A percentile compares a stretch with the other conserved stretches of the same genome.
Conservation (phyloP, 2,329 filamentous ascomycete genomes). For the Pleoardoris graminearum region DNA sequence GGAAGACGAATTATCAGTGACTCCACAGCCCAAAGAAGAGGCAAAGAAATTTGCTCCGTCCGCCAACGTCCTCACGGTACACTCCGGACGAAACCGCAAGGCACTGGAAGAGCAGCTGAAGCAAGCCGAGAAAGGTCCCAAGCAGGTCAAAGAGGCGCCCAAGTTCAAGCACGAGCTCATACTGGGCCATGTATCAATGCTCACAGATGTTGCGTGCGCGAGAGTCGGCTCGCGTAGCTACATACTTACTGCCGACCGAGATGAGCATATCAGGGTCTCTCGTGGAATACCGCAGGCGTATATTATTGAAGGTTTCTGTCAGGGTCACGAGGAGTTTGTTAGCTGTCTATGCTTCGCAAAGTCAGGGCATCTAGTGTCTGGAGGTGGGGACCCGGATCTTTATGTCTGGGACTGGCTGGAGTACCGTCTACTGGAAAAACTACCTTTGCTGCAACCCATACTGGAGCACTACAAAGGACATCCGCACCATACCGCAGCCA, state of each 20-base stretch:
- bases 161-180: slow-evolving; percentile 76
- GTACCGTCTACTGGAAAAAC: slow-evolving; percentile 58
- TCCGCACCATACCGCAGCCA: slow-evolving; percentile 11
- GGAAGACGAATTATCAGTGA: slow-evolving; percentile 36
- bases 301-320: slow-evolving; percentile 85
- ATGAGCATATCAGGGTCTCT: slow-evolving; percentile 87
- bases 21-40: slow-evolving; percentile 20
- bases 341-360: slow-evolving; percentile 71
- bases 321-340: slow-evolving; percentile 86
- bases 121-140: slow-evolving; percentile 44
- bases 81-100: slow-evolving; percentile 62
- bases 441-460: slow-evolving; percentile 46
- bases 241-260: slow-evolving; percentile 69
- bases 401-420: slow-evolving; percentile 81
- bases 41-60: slow-evolving; percentile 53
- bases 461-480: slow-evolving; percentile 24
- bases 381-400: slow-evolving; percentile 80
- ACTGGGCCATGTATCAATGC: slow-evolving; percentile 92
- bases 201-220: slow-evolving; percentile 72
- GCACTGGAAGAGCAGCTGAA: slow-evolving; percentile 61
- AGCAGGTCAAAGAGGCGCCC: slow-evolving; percentile 54
- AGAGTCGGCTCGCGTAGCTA: slow-evolving; percentile 58
- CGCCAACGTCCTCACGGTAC: slow-evolving; percentile 62
- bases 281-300: slow-evolving; percentile 80
- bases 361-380: slow-evolving; percentile 73